A percentile compares a stretch with the other conserved stretches of the same genome.
Evolutionary conservation across 495 filamentous ascomycete genomes (phyloP).

Genomic region (Thermochaetoides thermophila): DNA sequence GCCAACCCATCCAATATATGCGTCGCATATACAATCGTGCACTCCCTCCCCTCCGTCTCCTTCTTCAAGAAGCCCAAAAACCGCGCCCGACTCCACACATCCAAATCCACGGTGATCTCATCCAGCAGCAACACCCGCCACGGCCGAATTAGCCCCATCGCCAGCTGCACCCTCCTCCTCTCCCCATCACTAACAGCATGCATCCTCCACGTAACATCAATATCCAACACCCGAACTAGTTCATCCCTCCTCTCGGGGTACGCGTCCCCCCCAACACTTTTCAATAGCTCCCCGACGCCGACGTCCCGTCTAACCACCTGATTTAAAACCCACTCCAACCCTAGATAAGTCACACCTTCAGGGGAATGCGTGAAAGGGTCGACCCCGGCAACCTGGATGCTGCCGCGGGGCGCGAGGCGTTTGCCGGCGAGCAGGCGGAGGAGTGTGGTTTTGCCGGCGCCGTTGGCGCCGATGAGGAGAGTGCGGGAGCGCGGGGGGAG

Average conservation of each 20-base stretch:
- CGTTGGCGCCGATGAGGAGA: slow-evolving; percentile 91
- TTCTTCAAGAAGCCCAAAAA: slow-evolving; percentile 78
- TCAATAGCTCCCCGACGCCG: slow-evolving; percentile 69
- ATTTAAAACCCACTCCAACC: slow-evolving; percentile 98
- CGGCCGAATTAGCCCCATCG: slow-evolving; percentile 89
- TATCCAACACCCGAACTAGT: slow-evolving; percentile 75
- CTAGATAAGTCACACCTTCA: slow-evolving; percentile 91
- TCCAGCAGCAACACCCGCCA: slow-evolving; percentile 86
- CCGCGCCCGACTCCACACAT: slow-evolving; percentile 65
- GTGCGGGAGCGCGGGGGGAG: slow-evolving; percentile 77
- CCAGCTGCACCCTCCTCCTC: slow-evolving; percentile 77
- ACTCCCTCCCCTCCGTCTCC: slow-evolving; percentile 68
- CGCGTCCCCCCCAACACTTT: slow-evolving; percentile 70
- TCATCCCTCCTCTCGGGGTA: slow-evolving; percentile 74
- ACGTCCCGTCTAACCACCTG: slow-evolving; percentile 91
- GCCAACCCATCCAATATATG: slow-evolving; percentile 91
- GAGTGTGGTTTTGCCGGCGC: slow-evolving; percentile 93
- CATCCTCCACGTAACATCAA: slow-evolving; percentile 87
- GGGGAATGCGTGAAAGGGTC: slow-evolving; percentile 84
- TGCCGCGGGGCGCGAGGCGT: slow-evolving; percentile 62
- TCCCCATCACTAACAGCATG: slow-evolving; percentile 89
- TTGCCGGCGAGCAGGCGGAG: slow-evolving; percentile 79
- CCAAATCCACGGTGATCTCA: slow-evolving; percentile 94
- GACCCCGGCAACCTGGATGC: slow-evolving; percentile 58
- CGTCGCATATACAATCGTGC: slow-evolving; percentile 93